These are phyloP conservation scores for Claviceps sorghi DNA, from an alignment of 2,329 filamentous ascomycete species.

Conservation along the genomic window DNA sequence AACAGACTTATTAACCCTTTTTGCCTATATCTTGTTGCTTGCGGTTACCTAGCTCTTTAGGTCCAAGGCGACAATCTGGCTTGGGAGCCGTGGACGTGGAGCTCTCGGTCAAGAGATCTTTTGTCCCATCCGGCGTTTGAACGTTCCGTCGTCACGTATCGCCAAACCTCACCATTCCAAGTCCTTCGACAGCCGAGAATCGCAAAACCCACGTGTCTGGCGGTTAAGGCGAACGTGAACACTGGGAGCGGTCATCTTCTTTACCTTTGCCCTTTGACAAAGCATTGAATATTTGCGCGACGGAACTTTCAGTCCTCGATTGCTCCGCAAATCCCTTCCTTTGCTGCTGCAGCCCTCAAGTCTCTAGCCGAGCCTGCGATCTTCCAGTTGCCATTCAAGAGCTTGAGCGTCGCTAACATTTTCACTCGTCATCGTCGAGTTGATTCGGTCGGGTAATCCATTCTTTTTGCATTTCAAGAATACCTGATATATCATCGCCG, in stretches of 20 bases:
- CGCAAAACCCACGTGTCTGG: no score
- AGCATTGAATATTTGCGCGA: not conserved
- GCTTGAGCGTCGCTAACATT: not conserved
- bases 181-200: not conserved
- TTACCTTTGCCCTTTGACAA: not conserved
- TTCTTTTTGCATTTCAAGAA: not conserved
- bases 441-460: not conserved
- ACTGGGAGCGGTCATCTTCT: not conserved
- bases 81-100: constrained; percentile 1
- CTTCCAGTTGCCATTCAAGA: not conserved
- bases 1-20: no score
- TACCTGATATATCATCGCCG: not conserved
- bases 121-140: constrained; percentile 1
- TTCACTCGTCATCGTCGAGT: not conserved
- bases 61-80: constrained; percentile 6
- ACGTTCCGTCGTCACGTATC: not conserved
- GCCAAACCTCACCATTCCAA: not conserved
- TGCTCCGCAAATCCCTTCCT: not conserved
- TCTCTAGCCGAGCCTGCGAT: not conserved
- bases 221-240: not conserved
- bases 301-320: not conserved
- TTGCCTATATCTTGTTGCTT: no score
- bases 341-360: not conserved
- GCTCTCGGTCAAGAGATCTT: constrained; percentile 3
- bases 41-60: no score